Percentiles rank a stretch among this genome's conserved stretches.
Conservation (phyloP, 2,329 filamentous ascomycete species). For the Colletotrichum truncatum region DNA sequence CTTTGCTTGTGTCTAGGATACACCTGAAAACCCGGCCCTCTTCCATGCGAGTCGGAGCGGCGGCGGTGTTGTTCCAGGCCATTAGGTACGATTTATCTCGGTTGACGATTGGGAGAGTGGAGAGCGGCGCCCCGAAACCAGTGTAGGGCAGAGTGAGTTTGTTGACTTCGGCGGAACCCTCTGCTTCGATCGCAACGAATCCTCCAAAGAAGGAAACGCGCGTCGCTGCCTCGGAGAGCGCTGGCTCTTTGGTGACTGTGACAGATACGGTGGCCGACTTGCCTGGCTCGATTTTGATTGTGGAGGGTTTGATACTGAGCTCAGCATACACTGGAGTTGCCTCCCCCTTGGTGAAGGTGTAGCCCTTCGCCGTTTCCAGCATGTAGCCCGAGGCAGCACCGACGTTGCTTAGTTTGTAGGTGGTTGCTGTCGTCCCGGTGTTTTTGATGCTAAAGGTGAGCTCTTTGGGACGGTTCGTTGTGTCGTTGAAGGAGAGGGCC, state of each 20-base stretch:
- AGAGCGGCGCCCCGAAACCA: conserved; percentile 3
- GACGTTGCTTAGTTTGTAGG: conserved; percentile 42
- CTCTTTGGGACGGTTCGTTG: conserved; percentile 41
- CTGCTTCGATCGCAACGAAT: conserved; percentile 36
- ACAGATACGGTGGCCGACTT: conserved; percentile 30
- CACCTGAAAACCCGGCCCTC: background rate
- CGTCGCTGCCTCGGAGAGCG: conserved; percentile 23
- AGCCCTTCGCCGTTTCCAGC: conserved; percentile 9
- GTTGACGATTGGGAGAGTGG: background rate
- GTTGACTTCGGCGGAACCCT: conserved; percentile 7
- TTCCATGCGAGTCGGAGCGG: background rate
- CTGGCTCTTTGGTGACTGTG: conserved; percentile 18
- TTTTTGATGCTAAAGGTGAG: conserved; percentile 47
- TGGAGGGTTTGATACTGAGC: background rate
- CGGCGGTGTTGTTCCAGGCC: background rate
- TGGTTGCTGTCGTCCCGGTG: conserved; percentile 38
- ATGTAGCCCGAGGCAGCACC: conserved; percentile 44
- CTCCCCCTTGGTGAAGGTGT: background rate
- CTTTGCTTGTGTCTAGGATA: background rate
- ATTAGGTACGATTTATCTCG: background rate
- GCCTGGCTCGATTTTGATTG: conserved; percentile 33
- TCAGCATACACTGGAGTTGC: background rate
- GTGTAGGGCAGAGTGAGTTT: conserved; percentile 8
- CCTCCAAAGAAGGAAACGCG: conserved; percentile 40
- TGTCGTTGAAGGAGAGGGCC: conserved; percentile 50